Base-by-base conservation (phyloP, 2,329 filamentous ascomycete genomes). In the Colletotrichum falcatum region DNA sequence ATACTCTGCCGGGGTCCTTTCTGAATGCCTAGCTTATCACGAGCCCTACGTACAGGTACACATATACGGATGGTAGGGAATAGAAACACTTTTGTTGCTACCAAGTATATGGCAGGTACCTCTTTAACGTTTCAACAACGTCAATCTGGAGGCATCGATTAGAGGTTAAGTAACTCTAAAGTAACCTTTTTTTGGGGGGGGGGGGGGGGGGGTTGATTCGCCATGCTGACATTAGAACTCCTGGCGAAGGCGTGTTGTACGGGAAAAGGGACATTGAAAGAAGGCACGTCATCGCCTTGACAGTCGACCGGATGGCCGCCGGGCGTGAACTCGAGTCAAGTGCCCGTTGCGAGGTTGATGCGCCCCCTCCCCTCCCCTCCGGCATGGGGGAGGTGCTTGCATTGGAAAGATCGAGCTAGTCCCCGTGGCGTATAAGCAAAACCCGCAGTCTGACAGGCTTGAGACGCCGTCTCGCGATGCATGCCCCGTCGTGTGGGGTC, bases 371-470 rank as follows among this genome's bases (percentile, higher is more conserved):
- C n/a, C n/a, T n/a, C n/a, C n/a, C 11, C 46, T 46, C 54, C 60
- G 48, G 16, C 46, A 23, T 30, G 42, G 60, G 33, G 26, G 48
- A n/a, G 20, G 33, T 37, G n/a, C 11, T 12, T 23, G 30, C 61
- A 48, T 66, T 51, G 53, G n/a, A n/a, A 46, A 23, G 64, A 69
- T 65, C 60, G 48, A 51, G 46, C 48, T 54, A 70, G 60, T 70
- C 60, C 60, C 49, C 33, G 48, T 28, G 26, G 35, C 49, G 65
- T 60, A 60, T 54, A 39, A 63, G 53, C 55, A 60, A 46, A 26
- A n/a, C 20, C 35, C 35, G 35, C 44, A 33, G 20, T 26, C 30
- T 28, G 16, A 26, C 9, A 26, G 56, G 39, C 53, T n/a, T 28
- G 39, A 49, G 35, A 18, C 30, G 28, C 39, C 18, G 42, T 42